Conservation (phyloP, 148 eudicot species). For the Rhododendron kiyosumense region DNA sequence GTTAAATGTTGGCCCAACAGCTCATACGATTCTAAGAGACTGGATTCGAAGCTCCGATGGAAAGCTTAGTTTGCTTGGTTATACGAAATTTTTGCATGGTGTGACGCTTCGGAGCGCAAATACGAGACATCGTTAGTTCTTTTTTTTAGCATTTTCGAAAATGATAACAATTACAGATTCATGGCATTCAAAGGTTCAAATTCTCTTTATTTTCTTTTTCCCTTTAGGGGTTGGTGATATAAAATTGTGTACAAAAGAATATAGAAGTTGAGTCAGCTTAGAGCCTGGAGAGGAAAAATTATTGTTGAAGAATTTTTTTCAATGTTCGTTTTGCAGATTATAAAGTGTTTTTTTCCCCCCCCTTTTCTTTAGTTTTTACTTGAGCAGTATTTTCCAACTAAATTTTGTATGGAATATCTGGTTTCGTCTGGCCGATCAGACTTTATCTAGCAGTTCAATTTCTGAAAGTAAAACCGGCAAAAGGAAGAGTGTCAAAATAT, state of each 20-base stretch:
- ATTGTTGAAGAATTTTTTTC: not conserved
- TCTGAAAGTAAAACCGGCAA: not conserved
- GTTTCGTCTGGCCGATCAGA: not conserved
- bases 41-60: slow-evolving; percentile 62
- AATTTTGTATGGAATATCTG: not conserved
- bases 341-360: not conserved
- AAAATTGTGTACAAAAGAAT: slow-evolving; percentile 24
- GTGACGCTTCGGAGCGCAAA: slow-evolving; percentile 48
- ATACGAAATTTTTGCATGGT: slow-evolving; percentile 71
- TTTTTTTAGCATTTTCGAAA: slow-evolving; percentile 5
- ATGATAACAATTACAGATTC: slow-evolving; percentile 2
- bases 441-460: not conserved
- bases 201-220: not conserved
- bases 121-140: slow-evolving; percentile 32
- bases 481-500: not conserved
- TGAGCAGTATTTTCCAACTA: not conserved
- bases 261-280: slow-evolving; percentile 16
- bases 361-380: not conserved
- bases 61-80: slow-evolving; percentile 55
- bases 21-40: slow-evolving; percentile 44
- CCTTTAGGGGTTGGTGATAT: slow-evolving; percentile 6
- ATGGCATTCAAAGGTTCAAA: not conserved
- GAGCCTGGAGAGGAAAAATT: slow-evolving; percentile 10
- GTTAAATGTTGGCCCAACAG: slow-evolving; percentile 54
- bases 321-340: not conserved